Evolutionary conservation across 352 stramenopile genomes (phyloP), one percentile per base, ranked within the genome.

Genomic region (Phytopythium cucurbitacearum): DNA sequence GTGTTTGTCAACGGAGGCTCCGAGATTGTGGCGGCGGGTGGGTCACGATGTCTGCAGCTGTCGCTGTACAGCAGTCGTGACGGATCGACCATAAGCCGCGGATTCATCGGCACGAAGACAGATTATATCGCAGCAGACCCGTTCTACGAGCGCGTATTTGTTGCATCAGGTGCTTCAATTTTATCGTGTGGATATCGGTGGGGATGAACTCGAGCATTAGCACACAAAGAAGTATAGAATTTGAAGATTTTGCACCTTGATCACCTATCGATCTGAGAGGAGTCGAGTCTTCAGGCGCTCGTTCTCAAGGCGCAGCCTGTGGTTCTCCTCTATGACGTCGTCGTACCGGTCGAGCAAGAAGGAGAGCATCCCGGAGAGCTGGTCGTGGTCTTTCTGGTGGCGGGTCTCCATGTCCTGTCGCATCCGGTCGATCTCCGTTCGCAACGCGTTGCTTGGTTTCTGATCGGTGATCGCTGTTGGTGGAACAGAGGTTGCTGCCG

Each of bases 51-150:
- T 21, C 56, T 46, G 33, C 28, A 51, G 40, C 56, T 74, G 21
- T 80, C 64, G 11, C 40, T 85, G 7, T 78, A 85, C 45, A 62
- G 53, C 39, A 70, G 62, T 3, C 51, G 44, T 37, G 64, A 79
- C 41, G 73, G 73, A 13, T 43, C 44, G 15, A 63, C 55, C 16
- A 38, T 84, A 16, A 80, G 70, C 48, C 53, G 66, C 4, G 73
- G 70, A 6, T 45, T 60, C 21, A 67, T 80, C 16, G 59, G 57
- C 28, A 53, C 54, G 13, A 58, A 57, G 21, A 50, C 71, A 5
- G 65, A 66, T 4, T 73, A 63, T 42, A 62, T 80, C 53, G 56
- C 60, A 5, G 60, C 51, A 4, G 68, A 79, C 41, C 70, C 70
- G 37, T 76, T 73, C 33, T 32, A 64, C 3, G 60, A 73, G 33